A percentile compares a stretch with the other conserved stretches of the same genome.
phyloP scores from a whole-genome alignment of 208 protist species.

The Leishmania mexicana region DNA sequence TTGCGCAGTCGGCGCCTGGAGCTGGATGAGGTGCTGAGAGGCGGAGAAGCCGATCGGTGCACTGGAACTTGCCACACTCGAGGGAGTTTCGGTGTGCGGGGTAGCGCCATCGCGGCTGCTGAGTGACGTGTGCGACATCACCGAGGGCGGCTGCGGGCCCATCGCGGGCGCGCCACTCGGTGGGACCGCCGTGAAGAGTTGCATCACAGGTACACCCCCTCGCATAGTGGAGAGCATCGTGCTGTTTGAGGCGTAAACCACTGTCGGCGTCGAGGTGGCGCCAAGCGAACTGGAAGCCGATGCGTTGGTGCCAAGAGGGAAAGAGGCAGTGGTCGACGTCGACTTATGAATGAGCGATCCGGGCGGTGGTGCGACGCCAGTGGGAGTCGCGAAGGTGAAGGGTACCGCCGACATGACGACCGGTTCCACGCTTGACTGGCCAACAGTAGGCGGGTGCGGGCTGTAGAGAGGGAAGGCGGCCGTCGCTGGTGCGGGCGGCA shows the following conservation, averaged over 20 bases:
- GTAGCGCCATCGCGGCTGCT: constrained; percentile 15
- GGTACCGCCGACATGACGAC: constrained; percentile 9
- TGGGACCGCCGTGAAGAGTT: constrained; percentile 12
- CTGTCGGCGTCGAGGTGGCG: constrained; percentile 10
- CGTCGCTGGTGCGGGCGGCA: not conserved
- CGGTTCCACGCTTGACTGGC: not conserved
- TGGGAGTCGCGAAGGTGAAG: constrained; percentile 24
- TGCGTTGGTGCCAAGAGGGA: constrained; percentile 5
- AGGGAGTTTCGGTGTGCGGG: constrained; percentile 22
- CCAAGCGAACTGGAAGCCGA: constrained; percentile 25
- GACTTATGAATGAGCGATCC: not conserved
- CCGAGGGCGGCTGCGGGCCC: constrained; percentile 16
- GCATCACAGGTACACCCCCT: constrained; percentile 22
- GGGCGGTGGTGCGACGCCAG: not conserved
- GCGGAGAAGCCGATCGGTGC: constrained; percentile 11
- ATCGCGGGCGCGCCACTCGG: not conserved
- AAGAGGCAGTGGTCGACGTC: constrained; percentile 8
- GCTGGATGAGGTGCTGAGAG: constrained; percentile 6
- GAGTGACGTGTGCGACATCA: constrained; percentile 21
- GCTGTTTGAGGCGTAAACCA: constrained; percentile 20
- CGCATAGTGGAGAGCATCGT: constrained; percentile 21
- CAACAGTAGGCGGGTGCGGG: constrained; percentile 8
- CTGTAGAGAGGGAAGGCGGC: constrained; percentile 8
- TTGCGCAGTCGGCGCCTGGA: not conserved
- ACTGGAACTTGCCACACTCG: constrained; percentile 18